phyloP scores from a whole-genome alignment of 2,329 filamentous ascomycete species.

The Fusarium sp. region DNA sequence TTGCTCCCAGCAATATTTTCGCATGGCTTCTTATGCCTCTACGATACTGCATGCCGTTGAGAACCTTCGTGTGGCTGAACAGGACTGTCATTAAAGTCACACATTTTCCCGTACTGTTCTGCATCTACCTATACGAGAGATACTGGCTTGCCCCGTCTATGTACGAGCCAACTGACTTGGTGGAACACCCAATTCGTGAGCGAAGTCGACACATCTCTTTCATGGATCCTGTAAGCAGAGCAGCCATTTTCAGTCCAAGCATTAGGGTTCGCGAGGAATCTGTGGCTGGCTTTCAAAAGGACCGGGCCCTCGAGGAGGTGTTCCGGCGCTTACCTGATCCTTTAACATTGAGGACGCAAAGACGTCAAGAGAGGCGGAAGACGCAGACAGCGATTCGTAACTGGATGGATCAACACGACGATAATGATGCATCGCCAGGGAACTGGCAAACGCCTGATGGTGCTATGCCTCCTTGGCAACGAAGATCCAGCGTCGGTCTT shows the following conservation, averaged over 20 bases:
- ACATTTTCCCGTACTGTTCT: conserved; percentile 87
- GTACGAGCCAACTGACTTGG: conserved; percentile 85
- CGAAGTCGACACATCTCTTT: conserved; percentile 66
- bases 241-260: conserved; percentile 79
- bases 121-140: conserved; percentile 89
- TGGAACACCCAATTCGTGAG: conserved; percentile 74
- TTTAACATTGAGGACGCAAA: conserved; percentile 68
- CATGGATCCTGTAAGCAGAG: conserved; percentile 64
- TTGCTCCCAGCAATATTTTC: conserved; percentile 90
- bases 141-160: conserved; percentile 79
- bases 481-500: conserved; percentile 64
- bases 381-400: conserved; percentile 85
- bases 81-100: conserved; percentile 91
- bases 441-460: conserved; percentile 64
- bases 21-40: conserved; percentile 90
- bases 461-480: conserved; percentile 60
- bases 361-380: conserved; percentile 74
- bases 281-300: conserved; percentile 88
- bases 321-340: conserved; percentile 80
- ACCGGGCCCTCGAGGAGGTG: conserved; percentile 89
- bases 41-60: conserved; percentile 82
- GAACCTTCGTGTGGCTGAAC: conserved; percentile 85
- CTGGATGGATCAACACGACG: conserved; percentile 85
- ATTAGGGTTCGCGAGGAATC: conserved; percentile 84
- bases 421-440: conserved; percentile 57